phyloP scores from a whole-genome alignment of 2,329 filamentous ascomycete species.

The Colletotrichum chrysophilum region DNA sequence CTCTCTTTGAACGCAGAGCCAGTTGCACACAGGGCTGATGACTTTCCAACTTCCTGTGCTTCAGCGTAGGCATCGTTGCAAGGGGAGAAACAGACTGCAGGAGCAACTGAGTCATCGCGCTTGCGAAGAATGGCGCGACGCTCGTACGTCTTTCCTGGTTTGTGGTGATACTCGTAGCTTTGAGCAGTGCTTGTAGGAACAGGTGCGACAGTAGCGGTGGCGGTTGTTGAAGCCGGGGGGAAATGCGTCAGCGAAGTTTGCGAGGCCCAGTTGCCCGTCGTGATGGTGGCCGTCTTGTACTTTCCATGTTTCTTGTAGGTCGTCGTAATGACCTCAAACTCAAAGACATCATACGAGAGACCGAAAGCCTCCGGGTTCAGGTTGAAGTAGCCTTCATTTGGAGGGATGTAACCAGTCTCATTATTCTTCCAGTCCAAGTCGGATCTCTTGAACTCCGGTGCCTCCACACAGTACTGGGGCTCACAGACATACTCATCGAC shows the following conservation, averaged over 20 bases:
- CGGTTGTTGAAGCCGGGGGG: conserved; percentile 29
- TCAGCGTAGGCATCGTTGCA: too few species aligned
- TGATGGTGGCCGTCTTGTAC: conserved; percentile 44
- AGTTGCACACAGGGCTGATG: too few species aligned
- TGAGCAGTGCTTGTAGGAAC: not conserved
- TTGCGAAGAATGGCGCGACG: conserved; percentile 34
- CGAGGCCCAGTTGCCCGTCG: conserved; percentile 61
- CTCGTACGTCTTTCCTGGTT: conserved; percentile 16
- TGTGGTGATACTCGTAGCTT: not conserved
- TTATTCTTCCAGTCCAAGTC: conserved; percentile 55
- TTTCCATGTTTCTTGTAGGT: conserved; percentile 34
- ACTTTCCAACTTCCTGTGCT: too few species aligned
- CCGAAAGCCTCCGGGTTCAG: conserved; percentile 68
- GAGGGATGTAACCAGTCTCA: conserved; percentile 55
- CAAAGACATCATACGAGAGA: conserved; percentile 67
- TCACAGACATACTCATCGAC: conserved; percentile 51
- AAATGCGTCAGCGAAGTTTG: conserved; percentile 53
- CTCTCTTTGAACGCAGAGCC: too few species aligned
- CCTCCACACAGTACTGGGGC: conserved; percentile 45
- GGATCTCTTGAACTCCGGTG: conserved; percentile 37
- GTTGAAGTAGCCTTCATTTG: conserved; percentile 65
- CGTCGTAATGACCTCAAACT: conserved; percentile 42
- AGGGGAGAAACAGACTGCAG: conserved; percentile 54
- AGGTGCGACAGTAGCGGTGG: not conserved
- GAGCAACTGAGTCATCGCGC: conserved; percentile 44